These are phyloP conservation scores for Alopecurus myosuroides DNA, from an alignment of 176 grass and related monocot genomes.

Conservation along the genomic window DNA sequence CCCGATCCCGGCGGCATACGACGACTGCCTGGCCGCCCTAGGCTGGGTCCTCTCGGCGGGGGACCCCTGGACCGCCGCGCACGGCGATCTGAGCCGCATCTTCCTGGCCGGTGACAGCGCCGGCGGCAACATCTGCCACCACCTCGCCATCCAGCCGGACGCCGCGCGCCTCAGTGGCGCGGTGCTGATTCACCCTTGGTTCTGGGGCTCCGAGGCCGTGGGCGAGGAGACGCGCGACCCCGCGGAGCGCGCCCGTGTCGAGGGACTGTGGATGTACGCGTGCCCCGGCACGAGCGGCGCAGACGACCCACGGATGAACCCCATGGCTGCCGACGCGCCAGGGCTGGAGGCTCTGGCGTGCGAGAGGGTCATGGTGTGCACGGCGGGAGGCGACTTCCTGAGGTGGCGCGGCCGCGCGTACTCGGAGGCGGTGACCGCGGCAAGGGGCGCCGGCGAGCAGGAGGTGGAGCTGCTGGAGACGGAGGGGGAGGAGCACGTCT, in stretches of 20 bases:
- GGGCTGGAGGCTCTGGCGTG: slow-evolving; percentile 26
- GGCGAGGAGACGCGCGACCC: slow-evolving; percentile 23
- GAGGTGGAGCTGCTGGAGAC: slow-evolving; percentile 34
- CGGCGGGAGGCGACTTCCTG: slow-evolving; percentile 41
- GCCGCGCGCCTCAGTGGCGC: slow-evolving; percentile 8
- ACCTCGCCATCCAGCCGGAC: slow-evolving; percentile 26
- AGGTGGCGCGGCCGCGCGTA: slow-evolving; percentile 43
- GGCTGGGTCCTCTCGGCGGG: slow-evolving; percentile 16
- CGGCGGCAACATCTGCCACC: slow-evolving; percentile 56
- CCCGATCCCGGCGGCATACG: slow-evolving; percentile 24
- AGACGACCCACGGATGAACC: slow-evolving; percentile 57
- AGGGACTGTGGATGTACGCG: slow-evolving; percentile 18
- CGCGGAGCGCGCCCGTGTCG: background rate
- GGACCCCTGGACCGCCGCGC: slow-evolving; percentile 29
- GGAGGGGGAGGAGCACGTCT: slow-evolving; percentile 40
- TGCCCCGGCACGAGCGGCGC: slow-evolving; percentile 6
- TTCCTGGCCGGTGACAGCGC: slow-evolving; percentile 67
- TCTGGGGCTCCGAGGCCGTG: slow-evolving; percentile 22
- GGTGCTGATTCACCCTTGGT: slow-evolving; percentile 38
- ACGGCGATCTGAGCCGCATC: slow-evolving; percentile 34
- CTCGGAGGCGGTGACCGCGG: slow-evolving; percentile 28
- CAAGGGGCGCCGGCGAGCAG: background rate
- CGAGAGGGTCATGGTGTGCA: slow-evolving; percentile 40
- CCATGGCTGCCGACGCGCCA: slow-evolving; percentile 19
- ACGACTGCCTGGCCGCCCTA: slow-evolving; percentile 39